Evolutionary conservation across 2,329 filamentous ascomycete species (phyloP), one percentile per base, ranked within the genome.

Genomic region (Aspergillus intermedius): DNA sequence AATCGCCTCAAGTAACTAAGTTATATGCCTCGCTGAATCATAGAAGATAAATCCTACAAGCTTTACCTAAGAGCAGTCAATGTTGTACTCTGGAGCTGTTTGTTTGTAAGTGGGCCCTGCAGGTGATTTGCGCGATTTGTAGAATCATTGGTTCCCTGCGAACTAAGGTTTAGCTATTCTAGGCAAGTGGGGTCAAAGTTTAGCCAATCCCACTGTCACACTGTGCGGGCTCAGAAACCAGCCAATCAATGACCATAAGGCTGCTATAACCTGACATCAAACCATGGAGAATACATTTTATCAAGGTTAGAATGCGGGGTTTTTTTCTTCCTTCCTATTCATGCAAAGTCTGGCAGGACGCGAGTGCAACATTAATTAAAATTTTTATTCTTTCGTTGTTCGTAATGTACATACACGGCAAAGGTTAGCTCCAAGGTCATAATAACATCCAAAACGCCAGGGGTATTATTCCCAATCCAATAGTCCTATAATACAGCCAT

Each of bases 401-500:
- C 34, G 34, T 35, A n/a, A 32, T 9, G n/a, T 35, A 35, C 15
- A 35, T n/a, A 17, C 15, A 35, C 34, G 15, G 13, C 13, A 35
- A 17, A 35, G 7, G 34, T 8, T 35, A 5, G 46, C 43, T 22
- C 22, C 22, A 22, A 22, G 21, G 21, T n/a, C 22, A 42, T 42
- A 42, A 42, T 42, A 42, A 17, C 35, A 40, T 39, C 19, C 19
- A 35, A 17, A 35, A 35, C 34, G 34, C 34, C 34, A 35, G 34
- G 34, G 34, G 34, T 35, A 35, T 35, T 35, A 35, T 17, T n/a
- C 34, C 34, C 34, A 35, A n/a, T n/a, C 34, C 13, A n/a, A n/a
- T 35, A n/a, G 5, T 35, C 34, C n/a, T 17, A 35, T 35, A 35
- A 17, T 35, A 35, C 34, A 35, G 34, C n/a, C 13, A 60, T 61